Conservation (phyloP, 345 rosid genomes). For the Arabis alpina region DNA sequence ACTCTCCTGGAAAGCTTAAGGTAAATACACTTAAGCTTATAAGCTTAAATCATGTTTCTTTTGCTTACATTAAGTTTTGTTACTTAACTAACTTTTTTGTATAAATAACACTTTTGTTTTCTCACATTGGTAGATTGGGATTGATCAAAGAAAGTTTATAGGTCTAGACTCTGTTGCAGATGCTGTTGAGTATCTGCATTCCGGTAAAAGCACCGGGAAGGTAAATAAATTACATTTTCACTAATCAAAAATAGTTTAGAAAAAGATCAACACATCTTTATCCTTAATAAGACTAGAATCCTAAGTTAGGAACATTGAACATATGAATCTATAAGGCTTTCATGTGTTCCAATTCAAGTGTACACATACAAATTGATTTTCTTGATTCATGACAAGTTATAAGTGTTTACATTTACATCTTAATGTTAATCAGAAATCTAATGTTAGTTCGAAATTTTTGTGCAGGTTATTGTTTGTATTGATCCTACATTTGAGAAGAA, state of each 20-base stretch:
- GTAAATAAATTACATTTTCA: conserved; percentile 39
- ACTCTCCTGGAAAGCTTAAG: conserved; percentile 83
- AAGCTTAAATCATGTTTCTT: not conserved
- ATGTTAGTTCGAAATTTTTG: not conserved
- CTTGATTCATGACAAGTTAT: not conserved
- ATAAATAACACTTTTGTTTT: not conserved
- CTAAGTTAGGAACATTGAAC: not conserved
- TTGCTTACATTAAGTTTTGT: not conserved
- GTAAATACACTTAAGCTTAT: conserved; percentile 36
- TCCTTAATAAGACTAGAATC: not conserved
- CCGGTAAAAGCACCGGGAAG: conserved; percentile 97
- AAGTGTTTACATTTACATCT: not conserved
- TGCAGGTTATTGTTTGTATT: conserved; percentile 82
- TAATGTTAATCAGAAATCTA: too few species aligned
- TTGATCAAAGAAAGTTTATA: conserved; percentile 71
- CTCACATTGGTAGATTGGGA: conserved; percentile 52
- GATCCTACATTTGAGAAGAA: conserved; percentile 65
- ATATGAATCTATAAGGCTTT: not conserved
- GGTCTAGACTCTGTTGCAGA: conserved; percentile 76
- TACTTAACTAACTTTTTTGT: not conserved
- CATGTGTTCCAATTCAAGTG: not conserved
- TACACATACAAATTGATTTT: not conserved
- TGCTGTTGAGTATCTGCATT: conserved; percentile 95
- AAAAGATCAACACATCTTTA: not conserved
- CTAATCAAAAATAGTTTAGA: not conserved